These are phyloP conservation scores for Phlyctochytrium arcticum DNA, from an alignment of 192 early-diverging fungal genomes.

Conservation along the genomic window DNA sequence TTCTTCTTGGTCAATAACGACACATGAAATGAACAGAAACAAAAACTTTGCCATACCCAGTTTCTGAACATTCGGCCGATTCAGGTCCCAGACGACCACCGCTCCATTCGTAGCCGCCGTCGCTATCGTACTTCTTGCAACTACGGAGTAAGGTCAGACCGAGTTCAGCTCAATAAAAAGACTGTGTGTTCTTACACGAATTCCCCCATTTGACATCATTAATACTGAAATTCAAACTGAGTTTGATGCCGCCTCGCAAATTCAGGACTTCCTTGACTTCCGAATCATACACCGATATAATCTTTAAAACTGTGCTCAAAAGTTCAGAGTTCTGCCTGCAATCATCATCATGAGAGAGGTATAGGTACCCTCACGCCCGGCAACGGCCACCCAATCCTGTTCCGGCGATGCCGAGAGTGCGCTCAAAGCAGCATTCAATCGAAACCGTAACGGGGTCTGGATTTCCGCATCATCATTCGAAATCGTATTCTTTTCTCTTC, in stretches of 20 bases:
- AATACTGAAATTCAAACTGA: slow-evolving; percentile 52
- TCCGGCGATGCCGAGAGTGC: slow-evolving; percentile 64
- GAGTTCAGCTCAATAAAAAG: background rate
- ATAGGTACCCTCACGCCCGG: slow-evolving; percentile 62
- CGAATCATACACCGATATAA: slow-evolving; percentile 49
- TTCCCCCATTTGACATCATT: slow-evolving; percentile 84
- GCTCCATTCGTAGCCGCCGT: slow-evolving; percentile 66
- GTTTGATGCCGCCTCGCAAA: slow-evolving; percentile 55
- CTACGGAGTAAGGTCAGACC: background rate
- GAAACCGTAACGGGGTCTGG: slow-evolving; percentile 6
- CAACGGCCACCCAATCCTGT: slow-evolving; percentile 55
- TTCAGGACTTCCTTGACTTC: slow-evolving; percentile 61
- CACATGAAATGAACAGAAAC: no score
- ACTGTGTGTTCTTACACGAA: slow-evolving; percentile 26
- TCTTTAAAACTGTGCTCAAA: slow-evolving; percentile 58
- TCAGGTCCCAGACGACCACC: slow-evolving; percentile 71
- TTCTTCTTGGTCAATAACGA: no score
- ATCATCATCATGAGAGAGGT: background rate
- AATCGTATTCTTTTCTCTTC: no score
- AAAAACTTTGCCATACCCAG: no score
- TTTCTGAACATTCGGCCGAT: slow-evolving; percentile 43
- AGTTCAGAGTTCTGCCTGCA: background rate
- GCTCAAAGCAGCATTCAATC: slow-evolving; percentile 9
- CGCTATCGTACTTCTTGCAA: slow-evolving; percentile 64
- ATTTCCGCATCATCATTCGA: no score